phyloP scores from a whole-genome alignment of 768 basidiomycete genomes.

The Dioszegia aurantiaca region DNA sequence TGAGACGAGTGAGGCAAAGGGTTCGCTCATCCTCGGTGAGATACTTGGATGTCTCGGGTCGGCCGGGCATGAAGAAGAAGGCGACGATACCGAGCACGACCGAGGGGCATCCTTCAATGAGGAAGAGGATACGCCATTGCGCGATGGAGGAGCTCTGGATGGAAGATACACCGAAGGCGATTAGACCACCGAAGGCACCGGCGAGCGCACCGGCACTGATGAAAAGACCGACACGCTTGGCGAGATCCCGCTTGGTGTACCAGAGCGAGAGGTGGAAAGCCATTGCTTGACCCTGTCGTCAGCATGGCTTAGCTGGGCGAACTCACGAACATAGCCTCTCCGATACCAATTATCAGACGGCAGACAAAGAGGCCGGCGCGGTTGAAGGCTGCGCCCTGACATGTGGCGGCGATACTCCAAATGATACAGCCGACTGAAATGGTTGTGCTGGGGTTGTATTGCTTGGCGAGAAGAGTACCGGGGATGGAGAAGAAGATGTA shows the following conservation, averaged over 20 bases:
- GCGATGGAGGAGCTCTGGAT: conserved; percentile 40
- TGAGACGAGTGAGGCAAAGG: conserved; percentile 51
- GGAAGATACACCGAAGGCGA: conserved; percentile 36
- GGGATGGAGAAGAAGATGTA: conserved; percentile 45
- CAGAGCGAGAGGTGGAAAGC: conserved; percentile 47
- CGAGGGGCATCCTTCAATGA: conserved; percentile 54
- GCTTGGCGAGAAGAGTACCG: conserved; percentile 53
- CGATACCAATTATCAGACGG: conserved; percentile 51
- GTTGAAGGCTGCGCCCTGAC: conserved; percentile 49
- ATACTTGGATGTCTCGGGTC: conserved; percentile 52
- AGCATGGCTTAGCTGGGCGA: not conserved
- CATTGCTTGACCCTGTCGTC: conserved; percentile 41
- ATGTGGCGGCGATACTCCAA: conserved; percentile 53
- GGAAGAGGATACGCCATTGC: conserved; percentile 53
- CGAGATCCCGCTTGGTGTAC: conserved; percentile 53
- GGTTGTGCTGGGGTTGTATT: conserved; percentile 48
- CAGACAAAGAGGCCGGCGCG: conserved; percentile 52
- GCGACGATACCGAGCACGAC: conserved; percentile 53
- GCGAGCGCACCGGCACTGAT: conserved; percentile 51
- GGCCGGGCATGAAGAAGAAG: conserved; percentile 53
- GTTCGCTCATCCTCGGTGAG: conserved; percentile 52
- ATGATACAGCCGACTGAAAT: conserved; percentile 53
- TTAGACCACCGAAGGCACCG: conserved; percentile 50
- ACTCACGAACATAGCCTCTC: conserved; percentile 45
- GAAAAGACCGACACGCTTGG: conserved; percentile 54